Conservation (phyloP, 2,329 filamentous ascomycete species). For the Trichoderma semiorbis region DNA sequence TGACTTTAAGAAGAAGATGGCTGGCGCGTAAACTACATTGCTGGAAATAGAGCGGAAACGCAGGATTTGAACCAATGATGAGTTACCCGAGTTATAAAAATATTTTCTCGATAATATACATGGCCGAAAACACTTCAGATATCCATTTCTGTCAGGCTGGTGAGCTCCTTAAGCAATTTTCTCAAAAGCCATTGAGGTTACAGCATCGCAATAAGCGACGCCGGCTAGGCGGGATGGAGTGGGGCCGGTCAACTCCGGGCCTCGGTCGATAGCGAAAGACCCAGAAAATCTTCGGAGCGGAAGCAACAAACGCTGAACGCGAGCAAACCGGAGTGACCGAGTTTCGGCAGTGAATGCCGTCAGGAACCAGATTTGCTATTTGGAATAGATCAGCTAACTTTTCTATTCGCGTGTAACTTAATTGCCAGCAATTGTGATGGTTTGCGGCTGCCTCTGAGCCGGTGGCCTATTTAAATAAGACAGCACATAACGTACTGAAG, state of each 20-base stretch:
- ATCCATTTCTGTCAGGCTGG: background rate
- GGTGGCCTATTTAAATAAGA: background rate
- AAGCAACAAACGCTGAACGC: background rate
- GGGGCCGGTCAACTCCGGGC: background rate
- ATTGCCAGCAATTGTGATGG: background rate
- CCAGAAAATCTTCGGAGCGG: background rate
- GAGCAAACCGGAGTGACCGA: background rate
- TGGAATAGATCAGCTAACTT: background rate
- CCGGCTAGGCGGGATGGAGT: background rate
- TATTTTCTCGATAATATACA: background rate
- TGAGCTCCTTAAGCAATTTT: background rate
- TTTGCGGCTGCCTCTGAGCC: background rate
- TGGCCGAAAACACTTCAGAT: background rate
- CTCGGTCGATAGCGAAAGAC: background rate
- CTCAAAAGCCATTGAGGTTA: background rate
- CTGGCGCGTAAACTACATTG: background rate
- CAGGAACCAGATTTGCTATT: background rate
- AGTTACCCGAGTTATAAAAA: background rate
- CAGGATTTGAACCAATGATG: background rate
- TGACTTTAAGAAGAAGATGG: background rate
- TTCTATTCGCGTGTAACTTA: background rate
- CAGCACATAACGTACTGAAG: background rate
- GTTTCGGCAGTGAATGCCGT: background rate
- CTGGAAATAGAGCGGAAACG: background rate
- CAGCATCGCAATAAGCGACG: background rate